These are phyloP conservation scores for Aspergillus aculeatinus DNA, from an alignment of 2,329 filamentous ascomycete genomes.

Conservation along the genomic window DNA sequence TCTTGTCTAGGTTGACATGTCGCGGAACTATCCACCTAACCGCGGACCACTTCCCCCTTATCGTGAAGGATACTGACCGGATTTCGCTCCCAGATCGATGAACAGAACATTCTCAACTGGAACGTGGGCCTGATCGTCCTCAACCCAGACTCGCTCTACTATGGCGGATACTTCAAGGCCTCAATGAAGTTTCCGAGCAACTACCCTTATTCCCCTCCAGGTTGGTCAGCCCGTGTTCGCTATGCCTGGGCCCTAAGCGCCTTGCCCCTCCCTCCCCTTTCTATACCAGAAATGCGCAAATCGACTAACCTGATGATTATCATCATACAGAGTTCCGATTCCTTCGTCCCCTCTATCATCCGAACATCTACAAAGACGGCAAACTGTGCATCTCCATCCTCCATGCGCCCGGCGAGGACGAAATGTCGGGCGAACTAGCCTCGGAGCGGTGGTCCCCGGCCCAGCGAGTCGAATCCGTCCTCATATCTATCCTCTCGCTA, in stretches of 20 bases:
- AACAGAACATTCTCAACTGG: conserved; percentile 86
- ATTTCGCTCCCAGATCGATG: conserved; percentile 59
- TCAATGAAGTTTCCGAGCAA: conserved; percentile 84
- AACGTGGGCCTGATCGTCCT: conserved; percentile 85
- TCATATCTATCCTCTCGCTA: conserved; percentile 87
- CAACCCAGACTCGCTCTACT: conserved; percentile 87
- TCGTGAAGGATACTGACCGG: not conserved
- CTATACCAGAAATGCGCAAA: not conserved
- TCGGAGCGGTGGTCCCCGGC: conserved; percentile 92
- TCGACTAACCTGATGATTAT: not conserved
- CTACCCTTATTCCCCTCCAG: conserved; percentile 84
- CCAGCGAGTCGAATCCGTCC: conserved; percentile 89
- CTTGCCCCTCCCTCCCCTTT: not conserved
- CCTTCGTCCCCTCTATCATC: conserved; percentile 75
- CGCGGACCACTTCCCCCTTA: not conserved
- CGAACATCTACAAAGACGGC: conserved; percentile 90
- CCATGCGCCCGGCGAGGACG: conserved; percentile 85
- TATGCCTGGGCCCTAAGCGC: not conserved
- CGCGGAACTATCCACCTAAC: not conserved
- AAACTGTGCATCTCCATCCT: conserved; percentile 95
- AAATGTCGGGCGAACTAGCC: conserved; percentile 85
- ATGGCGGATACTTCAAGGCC: conserved; percentile 89
- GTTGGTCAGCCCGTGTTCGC: conserved; percentile 36
- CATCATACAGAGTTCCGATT: conserved; percentile 71
- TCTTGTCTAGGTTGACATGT: not conserved